These are phyloP conservation scores for Fonsecaea erecta DNA, from an alignment of 2,329 filamentous ascomycete genomes.

Conservation along the genomic window DNA sequence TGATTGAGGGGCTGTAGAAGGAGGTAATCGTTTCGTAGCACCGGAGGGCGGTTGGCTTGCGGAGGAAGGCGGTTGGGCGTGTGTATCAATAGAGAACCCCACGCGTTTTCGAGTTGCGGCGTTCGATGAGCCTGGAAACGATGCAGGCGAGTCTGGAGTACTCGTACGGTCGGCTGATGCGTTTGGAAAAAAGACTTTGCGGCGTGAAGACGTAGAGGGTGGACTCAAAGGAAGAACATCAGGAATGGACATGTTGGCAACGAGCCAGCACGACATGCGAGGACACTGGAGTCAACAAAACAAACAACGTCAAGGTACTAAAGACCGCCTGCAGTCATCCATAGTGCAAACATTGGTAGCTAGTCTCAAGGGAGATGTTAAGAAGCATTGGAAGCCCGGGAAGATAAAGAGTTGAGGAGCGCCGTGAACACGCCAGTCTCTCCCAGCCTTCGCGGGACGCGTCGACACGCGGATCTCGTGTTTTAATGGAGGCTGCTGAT, in stretches of 20 bases:
- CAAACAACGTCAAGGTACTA: background rate
- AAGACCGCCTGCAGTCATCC: constrained; percentile 30
- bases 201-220: constrained; percentile 35
- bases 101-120: constrained; percentile 58
- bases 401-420: background rate
- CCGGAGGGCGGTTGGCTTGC: constrained; percentile 48
- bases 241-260: constrained; percentile 32
- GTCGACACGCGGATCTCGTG: constrained; percentile 11
- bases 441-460: constrained; percentile 13
- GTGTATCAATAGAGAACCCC: constrained; percentile 64
- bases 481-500: background rate
- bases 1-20: constrained; percentile 55
- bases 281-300: constrained; percentile 2
- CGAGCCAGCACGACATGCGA: background rate
- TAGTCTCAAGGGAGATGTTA: background rate
- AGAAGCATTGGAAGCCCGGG: constrained; percentile 2
- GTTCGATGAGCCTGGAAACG: constrained; percentile 27
- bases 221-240: constrained; percentile 38
- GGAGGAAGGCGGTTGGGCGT: constrained; percentile 40
- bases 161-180: constrained; percentile 10
- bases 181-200: constrained; percentile 13
- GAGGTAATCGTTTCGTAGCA: constrained; percentile 50
- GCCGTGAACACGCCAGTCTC: background rate
- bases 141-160: constrained; percentile 28
- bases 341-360: background rate